Evolutionary conservation across 306 rosid species (phyloP), one percentile per base, ranked within the genome.

Genomic region (Psophocarpus tetragonolobus): DNA sequence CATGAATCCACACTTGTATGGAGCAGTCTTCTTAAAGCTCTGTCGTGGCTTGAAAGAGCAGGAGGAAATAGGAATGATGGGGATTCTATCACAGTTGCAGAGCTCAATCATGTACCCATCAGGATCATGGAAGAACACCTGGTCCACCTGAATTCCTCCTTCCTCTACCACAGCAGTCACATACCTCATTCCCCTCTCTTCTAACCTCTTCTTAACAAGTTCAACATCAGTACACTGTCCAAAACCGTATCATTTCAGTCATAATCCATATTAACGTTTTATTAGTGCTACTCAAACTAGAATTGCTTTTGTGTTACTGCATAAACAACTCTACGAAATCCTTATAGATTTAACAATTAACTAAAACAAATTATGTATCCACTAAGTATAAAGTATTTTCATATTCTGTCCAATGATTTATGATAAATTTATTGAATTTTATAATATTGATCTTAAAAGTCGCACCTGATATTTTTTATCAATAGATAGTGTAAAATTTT

Each of bases 71-170:
- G 94, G 97, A 53, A 88, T 71, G 66, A 88, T 82, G 12, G 94
- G 97, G 73, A 92, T 92, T 48, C 90, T 92, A 48, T 92, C 93
- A 56, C 97, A 87, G 76, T 92, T 88, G 68, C 93, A 92, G 24
- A 92, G 90, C 88, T 90, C 94, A 20, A 90, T 44, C 97, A 92
- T 92, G 76, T 90, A 90, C 0, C 94, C 95, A 75, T 92, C 97
- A 17, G 97, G 97, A 84, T 92, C 97, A 73, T 92, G 95, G 85
- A 92, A 92, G 82, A 92, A 92, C 75, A 92, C 91, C 61, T 90
- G 97, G 8, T 92, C 93, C 64, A 92, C 94, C 80, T 76, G 84
- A 14, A 3, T 41, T 32, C 91, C 97, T 14, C 76, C 88, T 0
- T 90, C 97, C 53, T 89, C 92, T 17, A 91, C 97, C 83, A 88